phyloP scores from a whole-genome alignment of 352 stramenopile species.

The Phytophthora fragariaefolia region DNA sequence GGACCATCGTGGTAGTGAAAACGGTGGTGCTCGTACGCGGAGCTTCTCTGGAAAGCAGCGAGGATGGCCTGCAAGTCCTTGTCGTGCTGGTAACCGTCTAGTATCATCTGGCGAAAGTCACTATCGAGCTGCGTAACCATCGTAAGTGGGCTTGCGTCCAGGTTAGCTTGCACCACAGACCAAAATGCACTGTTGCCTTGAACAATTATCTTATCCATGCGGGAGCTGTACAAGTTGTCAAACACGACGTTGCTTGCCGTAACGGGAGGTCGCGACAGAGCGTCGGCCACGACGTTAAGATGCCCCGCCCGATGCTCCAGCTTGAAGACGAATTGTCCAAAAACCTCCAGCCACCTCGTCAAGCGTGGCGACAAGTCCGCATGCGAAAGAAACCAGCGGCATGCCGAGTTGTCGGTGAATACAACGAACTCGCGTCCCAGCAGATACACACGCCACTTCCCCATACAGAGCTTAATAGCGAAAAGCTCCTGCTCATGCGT shows the following conservation, averaged over 20 bases:
- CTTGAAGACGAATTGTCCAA: background rate
- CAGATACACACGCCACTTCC: background rate
- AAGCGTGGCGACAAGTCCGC: background rate
- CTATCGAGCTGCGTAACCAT: no score
- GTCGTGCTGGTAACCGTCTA: no score
- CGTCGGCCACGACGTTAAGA: slow-evolving; percentile 1
- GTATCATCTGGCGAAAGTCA: no score
- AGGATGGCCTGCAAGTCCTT: no score
- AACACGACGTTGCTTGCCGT: background rate
- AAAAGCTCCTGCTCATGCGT: slow-evolving; percentile 9
- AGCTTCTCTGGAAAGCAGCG: no score
- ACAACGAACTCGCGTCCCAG: background rate
- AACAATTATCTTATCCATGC: background rate
- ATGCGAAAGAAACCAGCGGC: background rate
- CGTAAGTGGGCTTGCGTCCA: no score
- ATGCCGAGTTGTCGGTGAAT: slow-evolving; percentile 1
- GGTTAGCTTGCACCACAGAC: no score
- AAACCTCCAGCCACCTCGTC: background rate
- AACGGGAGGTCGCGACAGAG: background rate
- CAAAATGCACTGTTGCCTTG: no score
- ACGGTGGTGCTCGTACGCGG: no score
- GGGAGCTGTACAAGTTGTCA: background rate
- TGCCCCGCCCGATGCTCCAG: background rate
- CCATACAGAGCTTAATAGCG: background rate
- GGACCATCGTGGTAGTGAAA: no score